Evolutionary conservation across 2,329 filamentous ascomycete genomes (phyloP).

Genomic region (Neonectria sp.): DNA sequence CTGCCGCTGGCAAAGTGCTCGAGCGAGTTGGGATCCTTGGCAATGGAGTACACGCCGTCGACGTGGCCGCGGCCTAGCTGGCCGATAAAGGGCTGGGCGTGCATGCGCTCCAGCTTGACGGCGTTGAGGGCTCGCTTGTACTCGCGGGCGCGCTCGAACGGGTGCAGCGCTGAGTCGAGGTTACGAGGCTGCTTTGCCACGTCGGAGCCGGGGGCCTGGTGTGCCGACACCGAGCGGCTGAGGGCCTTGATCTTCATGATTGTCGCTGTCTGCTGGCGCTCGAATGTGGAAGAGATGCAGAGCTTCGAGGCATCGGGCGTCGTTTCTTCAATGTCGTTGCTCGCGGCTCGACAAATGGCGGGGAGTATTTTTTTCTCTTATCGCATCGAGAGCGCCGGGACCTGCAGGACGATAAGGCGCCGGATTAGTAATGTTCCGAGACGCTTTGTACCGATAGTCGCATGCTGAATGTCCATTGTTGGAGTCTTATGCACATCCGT

Average conservation of each 20-base stretch:
- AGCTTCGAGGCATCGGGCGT: slow-evolving; percentile 7
- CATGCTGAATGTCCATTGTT: slow-evolving; percentile 39
- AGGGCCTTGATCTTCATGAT: slow-evolving; percentile 76
- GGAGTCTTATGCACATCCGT: slow-evolving; percentile 35
- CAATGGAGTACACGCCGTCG: slow-evolving; percentile 85
- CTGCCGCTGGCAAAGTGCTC: slow-evolving; percentile 86
- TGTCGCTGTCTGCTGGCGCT: slow-evolving; percentile 14
- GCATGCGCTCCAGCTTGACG: slow-evolving; percentile 94
- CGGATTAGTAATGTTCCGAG: slow-evolving; percentile 52
- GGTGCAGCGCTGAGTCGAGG: slow-evolving; percentile 88
- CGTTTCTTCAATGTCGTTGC: slow-evolving; percentile 13
- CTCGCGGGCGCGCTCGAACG: slow-evolving; percentile 91
- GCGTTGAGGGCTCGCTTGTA: slow-evolving; percentile 75
- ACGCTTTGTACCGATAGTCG: slow-evolving; percentile 34
- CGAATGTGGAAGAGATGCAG: slow-evolving; percentile 1
- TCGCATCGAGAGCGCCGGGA: slow-evolving; percentile 36
- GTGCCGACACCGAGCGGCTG: slow-evolving; percentile 73
- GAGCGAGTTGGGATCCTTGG: slow-evolving; percentile 83
- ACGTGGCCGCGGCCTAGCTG: slow-evolving; percentile 93
- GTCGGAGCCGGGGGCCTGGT: slow-evolving; percentile 77
- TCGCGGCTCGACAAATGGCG: slow-evolving; percentile 38
- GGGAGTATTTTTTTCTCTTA: slow-evolving; percentile 52
- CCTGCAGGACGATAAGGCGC: slow-evolving; percentile 47
- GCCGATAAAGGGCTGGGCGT: slow-evolving; percentile 80
- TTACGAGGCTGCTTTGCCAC: slow-evolving; percentile 77